phyloP scores from a whole-genome alignment of 805 yeast species.

The Wickerhamiella siamensis region DNA sequence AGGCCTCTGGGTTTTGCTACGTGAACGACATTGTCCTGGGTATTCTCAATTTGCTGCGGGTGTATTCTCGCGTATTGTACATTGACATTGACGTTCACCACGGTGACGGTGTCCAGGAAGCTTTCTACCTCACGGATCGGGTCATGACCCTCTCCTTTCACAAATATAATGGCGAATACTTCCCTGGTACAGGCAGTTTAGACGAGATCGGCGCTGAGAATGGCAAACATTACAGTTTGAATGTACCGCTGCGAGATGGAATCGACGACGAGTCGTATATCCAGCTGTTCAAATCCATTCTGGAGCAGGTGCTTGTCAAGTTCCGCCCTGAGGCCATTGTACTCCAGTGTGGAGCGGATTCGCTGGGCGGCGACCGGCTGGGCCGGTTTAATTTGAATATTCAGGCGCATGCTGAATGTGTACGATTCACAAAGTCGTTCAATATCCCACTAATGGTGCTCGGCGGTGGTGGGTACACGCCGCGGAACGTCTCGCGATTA shows the following conservation, averaged over 20 bases:
- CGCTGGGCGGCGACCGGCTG: constrained; percentile 84
- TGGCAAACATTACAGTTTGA: constrained; percentile 72
- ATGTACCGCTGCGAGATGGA: constrained; percentile 83
- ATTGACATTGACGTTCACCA: constrained; percentile 88
- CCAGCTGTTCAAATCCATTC: constrained; percentile 50
- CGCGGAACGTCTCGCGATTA: constrained; percentile 87
- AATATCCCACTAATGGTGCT: constrained; percentile 83
- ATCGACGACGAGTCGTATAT: constrained; percentile 75
- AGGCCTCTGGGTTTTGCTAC: constrained; percentile 84
- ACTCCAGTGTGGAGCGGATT: constrained; percentile 98
- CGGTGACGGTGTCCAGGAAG: constrained; percentile 93
- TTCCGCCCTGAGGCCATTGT: constrained; percentile 94
- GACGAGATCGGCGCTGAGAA: constrained; percentile 73
- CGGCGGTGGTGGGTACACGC: constrained; percentile 98
- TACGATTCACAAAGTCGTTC: constrained; percentile 70
- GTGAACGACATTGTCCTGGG: constrained; percentile 82
- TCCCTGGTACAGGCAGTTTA: constrained; percentile 85
- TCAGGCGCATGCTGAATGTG: constrained; percentile 93
- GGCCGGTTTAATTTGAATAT: constrained; percentile 93
- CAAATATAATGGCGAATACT: constrained; percentile 76
- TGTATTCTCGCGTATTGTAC: constrained; percentile 73
- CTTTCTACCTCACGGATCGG: constrained; percentile 79
- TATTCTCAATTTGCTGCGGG: constrained; percentile 60
- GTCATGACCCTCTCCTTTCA: constrained; percentile 87
- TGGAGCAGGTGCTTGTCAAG: constrained; percentile 75